Evolutionary conservation across 192 early-diverging fungal genomes (phyloP).

Genomic region (Coemansia javaensis): DNA sequence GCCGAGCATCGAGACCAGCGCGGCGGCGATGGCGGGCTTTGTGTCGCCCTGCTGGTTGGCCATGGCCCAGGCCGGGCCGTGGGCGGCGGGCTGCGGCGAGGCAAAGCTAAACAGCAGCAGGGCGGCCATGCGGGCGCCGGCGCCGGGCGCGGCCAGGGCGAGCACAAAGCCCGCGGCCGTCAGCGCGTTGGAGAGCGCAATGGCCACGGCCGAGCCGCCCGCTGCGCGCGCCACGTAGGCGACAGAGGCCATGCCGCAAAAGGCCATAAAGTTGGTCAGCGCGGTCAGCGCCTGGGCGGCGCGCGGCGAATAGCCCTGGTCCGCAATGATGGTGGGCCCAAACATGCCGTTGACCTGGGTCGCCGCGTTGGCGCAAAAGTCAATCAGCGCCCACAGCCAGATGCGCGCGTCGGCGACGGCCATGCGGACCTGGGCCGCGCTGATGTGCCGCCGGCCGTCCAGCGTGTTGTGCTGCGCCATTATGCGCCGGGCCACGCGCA

Average conservation of each 20-base stretch:
- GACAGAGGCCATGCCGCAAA: conserved; percentile 31
- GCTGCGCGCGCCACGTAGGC: conserved; percentile 19
- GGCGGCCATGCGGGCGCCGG: conserved; percentile 11
- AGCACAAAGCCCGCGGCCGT: conserved; percentile 28
- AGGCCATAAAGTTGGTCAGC: conserved; percentile 44
- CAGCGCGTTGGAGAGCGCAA: conserved; percentile 19
- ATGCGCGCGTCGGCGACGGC: conserved; percentile 22
- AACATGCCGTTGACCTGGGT: conserved; percentile 50
- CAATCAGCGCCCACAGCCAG: conserved; percentile 39
- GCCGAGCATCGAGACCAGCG: conserved; percentile 31
- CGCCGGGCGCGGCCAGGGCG: conserved; percentile 13
- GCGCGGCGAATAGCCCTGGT: conserved; percentile 35
- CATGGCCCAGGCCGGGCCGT: conserved; percentile 43
- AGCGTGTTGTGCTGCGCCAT: conserved; percentile 40
- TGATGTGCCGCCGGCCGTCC: conserved; percentile 18
- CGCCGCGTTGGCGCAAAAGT: conserved; percentile 42
- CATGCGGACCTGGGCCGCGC: conserved; percentile 23
- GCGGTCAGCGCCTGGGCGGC: conserved; percentile 29
- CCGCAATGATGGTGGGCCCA: conserved; percentile 41
- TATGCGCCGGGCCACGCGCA: conserved; percentile 13
- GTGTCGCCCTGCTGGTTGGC: conserved; percentile 43
- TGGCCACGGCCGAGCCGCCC: conserved; percentile 23
- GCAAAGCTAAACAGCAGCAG: conserved; percentile 49
- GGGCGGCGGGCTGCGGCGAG: conserved; percentile 43
- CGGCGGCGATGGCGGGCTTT: conserved; percentile 45